Base-by-base conservation (phyloP, 176 grass and related monocot genomes). In the Saccharum officinarum region DNA sequence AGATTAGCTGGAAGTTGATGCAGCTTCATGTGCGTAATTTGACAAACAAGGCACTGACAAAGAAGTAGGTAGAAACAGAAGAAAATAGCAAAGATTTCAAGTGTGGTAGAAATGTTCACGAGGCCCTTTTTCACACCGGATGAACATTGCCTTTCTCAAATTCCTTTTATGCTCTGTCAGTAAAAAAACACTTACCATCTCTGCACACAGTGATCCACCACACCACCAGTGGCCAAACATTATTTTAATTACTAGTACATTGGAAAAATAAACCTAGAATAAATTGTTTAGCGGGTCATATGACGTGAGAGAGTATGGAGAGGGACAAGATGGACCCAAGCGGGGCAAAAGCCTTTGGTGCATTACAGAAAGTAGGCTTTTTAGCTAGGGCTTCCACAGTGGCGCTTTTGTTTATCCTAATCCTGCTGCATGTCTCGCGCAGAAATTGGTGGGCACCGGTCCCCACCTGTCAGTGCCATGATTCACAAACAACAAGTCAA, bases 281-380 rank as follows among this genome's bases (percentile, higher is more conserved):
- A 22, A 30, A 38, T 79, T 68, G 38, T 90, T 64, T 71, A 82
- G 46, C 25, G 42, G 33, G 74, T 67, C 79, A 78, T 73, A 67
- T 67, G 82, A 67, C 30, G 18, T 13, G 80, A 47, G 79, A 66
- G 84, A 59, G 59, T 23, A 22, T 11, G 22, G 50, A 15, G 72
- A 72, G 80, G 57, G 66, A 86, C 88, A 90, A 73, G 80, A 86
- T 90, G 88, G 80, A 87, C 83, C 83, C 71, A 71, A 59, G 80
- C 31, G 52, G 52, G 16, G n/a, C 16, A 87, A 87, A 80, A 80
- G 69, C 69, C 50, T 87, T 87, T 69, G 69, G 75, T 69, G 84
- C 75, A 80, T 87, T 79, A 87, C 68, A 87, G 85, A 95, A 86
- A 86, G 88, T 84, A 86, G 64, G 73, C 90, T 86, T 95, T 95